phyloP scores from a whole-genome alignment of 305 asterid genomes.

The Fraxinus velutina region DNA sequence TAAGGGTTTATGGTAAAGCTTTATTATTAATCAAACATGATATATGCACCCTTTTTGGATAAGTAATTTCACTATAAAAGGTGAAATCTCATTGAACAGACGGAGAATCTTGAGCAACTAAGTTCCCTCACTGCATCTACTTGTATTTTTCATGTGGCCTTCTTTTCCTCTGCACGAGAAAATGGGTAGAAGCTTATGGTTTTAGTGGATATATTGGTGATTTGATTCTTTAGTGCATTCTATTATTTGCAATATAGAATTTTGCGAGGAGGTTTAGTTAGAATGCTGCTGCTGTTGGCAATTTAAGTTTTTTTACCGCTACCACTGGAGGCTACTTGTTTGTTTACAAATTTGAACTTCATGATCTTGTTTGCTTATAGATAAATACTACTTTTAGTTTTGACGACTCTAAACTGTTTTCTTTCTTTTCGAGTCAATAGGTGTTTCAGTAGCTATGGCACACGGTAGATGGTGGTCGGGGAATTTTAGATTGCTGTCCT shows the following conservation, averaged over 20 bases:
- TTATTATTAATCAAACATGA: neutral
- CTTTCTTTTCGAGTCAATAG: neutral
- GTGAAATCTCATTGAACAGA: conserved; percentile 9
- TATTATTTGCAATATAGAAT: neutral
- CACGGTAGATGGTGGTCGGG: conserved; percentile 2
- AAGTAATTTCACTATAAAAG: neutral
- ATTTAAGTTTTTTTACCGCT: neutral
- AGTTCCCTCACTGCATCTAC: neutral
- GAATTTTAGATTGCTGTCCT: conserved; percentile 10
- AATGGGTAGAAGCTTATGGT: neutral
- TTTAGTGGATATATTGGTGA: neutral
- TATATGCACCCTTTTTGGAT: conserved; percentile 11
- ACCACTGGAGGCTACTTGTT: neutral
- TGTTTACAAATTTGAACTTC: neutral
- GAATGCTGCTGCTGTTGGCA: neutral
- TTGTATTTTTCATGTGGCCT: neutral
- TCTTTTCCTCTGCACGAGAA: neutral
- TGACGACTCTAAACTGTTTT: neutral
- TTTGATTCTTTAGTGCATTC: neutral
- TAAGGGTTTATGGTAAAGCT: conserved; percentile 6
- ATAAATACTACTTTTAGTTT: neutral
- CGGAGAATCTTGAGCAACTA: conserved; percentile 7
- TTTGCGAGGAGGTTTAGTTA: neutral
- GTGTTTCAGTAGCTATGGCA: conserved; percentile 1
- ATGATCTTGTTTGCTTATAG: neutral